Evolutionary conservation across 352 stramenopile species (phyloP).

Genomic region (Phytophthora macrochlamydospora): DNA sequence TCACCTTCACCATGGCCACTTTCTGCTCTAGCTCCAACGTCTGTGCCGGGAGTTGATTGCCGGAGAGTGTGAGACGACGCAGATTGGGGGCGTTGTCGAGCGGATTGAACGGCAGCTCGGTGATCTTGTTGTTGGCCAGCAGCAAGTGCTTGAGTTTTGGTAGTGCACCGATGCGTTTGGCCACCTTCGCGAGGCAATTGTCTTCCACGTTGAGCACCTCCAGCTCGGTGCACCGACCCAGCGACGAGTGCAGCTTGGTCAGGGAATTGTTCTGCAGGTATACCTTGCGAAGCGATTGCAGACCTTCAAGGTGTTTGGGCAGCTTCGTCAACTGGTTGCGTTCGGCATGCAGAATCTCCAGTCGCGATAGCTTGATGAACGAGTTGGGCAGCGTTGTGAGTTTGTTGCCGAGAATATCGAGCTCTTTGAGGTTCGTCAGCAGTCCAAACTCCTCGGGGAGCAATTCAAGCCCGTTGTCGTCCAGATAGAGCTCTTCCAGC

Average conservation of each 20-base stretch:
- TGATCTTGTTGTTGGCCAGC: slow-evolving; percentile 86
- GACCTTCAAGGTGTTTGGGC: slow-evolving; percentile 74
- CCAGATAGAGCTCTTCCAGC: slow-evolving; percentile 87
- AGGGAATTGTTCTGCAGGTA: slow-evolving; percentile 88
- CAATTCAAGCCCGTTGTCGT: slow-evolving; percentile 70
- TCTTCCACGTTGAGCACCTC: slow-evolving; percentile 88
- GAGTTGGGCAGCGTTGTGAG: slow-evolving; percentile 66
- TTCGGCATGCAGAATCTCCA: slow-evolving; percentile 86
- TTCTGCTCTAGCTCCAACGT: slow-evolving; percentile 69
- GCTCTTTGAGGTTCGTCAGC: slow-evolving; percentile 75
- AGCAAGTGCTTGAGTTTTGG: slow-evolving; percentile 82
- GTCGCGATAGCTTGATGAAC: slow-evolving; percentile 66
- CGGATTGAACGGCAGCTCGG: slow-evolving; percentile 81
- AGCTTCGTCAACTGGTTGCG: slow-evolving; percentile 75
- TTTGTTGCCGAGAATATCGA: slow-evolving; percentile 79
- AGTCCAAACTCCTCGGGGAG: slow-evolving; percentile 77
- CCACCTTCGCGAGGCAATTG: slow-evolving; percentile 83
- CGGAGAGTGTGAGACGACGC: slow-evolving; percentile 79
- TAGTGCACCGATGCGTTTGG: slow-evolving; percentile 82
- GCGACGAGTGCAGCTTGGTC: slow-evolving; percentile 77
- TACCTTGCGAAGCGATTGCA: slow-evolving; percentile 73
- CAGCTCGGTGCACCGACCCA: slow-evolving; percentile 76
- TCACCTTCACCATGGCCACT: slow-evolving; percentile 59
- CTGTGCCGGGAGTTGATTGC: slow-evolving; percentile 68
- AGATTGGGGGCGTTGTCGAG: slow-evolving; percentile 70